These are phyloP conservation scores for Cercospora sp. DNA, from an alignment of 2,329 filamentous ascomycete species.

Conservation along the genomic window DNA sequence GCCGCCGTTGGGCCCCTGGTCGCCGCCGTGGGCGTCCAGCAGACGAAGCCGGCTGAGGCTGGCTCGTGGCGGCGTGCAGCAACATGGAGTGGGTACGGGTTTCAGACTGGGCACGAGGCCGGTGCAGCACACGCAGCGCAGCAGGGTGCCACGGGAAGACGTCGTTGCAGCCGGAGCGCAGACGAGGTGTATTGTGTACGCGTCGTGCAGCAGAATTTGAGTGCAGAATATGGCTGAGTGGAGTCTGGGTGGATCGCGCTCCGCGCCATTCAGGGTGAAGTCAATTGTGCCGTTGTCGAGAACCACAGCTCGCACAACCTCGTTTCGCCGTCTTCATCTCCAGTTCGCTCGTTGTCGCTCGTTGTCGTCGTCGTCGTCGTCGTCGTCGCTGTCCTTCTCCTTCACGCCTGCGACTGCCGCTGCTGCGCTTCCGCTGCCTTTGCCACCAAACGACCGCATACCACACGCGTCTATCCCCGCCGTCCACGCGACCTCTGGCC, in stretches of 20 bases:
- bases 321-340: conserved; percentile 1
- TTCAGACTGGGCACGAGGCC: neutral
- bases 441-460: neutral
- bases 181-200: neutral
- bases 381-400: neutral
- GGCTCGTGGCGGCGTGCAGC: neutral
- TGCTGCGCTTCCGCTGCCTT: neutral
- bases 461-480: neutral
- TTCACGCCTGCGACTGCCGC: neutral
- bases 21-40: neutral
- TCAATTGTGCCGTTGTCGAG: neutral
- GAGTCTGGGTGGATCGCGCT: neutral
- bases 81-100: neutral
- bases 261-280: conserved; percentile 1
- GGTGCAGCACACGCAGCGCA: neutral
- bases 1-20: neutral
- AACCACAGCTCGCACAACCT: neutral
- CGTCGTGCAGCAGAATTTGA: neutral
- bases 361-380: neutral
- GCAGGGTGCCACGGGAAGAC: neutral
- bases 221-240: neutral
- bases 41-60: neutral
- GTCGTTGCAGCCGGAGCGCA: neutral
- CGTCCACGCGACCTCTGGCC: neutral
- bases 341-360: neutral